Evolutionary conservation across 164 flowering plant genomes (phyloP), one percentile per base, ranked within the genome.

Genomic region (Liquidambar formosana): DNA sequence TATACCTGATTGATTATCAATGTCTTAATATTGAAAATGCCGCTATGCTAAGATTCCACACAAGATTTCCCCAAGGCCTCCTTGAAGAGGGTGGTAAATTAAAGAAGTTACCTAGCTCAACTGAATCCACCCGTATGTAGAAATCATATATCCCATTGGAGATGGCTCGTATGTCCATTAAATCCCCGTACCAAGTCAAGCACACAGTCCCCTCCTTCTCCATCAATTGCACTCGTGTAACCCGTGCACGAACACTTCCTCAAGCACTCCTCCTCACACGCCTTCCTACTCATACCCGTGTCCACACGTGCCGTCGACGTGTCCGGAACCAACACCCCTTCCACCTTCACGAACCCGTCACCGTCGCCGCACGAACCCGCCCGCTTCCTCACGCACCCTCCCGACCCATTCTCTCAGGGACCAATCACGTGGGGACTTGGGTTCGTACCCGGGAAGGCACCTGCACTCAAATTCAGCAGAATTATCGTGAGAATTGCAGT

Each of bases 171-270:
- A 9, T 61, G 22, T 47, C 43, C 13, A 70, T 62, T 0, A 46
- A 57, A 13, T 54, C 45, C 0, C 59, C 74, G 10, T 61, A 45
- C 71, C 71, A 70, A 5, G 71, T 19, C 0, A 77, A 2, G 71
- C 79, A 77, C 3, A 74, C 76, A 16, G 57, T 49, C 41, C 76
- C 10, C 66, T 3, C 71, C 67, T 11, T 66, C 58, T 38, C 45
- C 22, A 19, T 45, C 56, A 57, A 41, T 16, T 16, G 68, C 63
- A 46, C 21, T 53, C 0, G 81, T 51, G 58, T 75, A 80, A 2
- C 69, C 84, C 26, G 60, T 25, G 60, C 84, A 80, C 14, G 73
- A 59, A 57, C 81, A 78, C 51, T 80, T 64, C 19, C 21, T 57
- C 72, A 64, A 52, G 61, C 84, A 78, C 10, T 46, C 64, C 27